phyloP scores from a whole-genome alignment of 2,329 filamentous ascomycete genomes.

The Penicillium sp. region DNA sequence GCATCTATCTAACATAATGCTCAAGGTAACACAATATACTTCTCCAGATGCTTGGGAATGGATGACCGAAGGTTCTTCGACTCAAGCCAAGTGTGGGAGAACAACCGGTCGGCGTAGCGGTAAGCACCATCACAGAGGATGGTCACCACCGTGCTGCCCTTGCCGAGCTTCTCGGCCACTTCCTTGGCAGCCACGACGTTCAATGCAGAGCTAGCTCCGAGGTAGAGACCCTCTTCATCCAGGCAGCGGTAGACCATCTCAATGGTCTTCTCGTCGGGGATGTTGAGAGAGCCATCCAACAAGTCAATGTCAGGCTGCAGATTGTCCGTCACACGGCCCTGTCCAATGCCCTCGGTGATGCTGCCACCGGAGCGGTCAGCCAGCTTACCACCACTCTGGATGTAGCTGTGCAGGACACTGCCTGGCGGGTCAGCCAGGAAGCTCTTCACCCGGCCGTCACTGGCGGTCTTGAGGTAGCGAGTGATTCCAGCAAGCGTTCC shows the following conservation, averaged over 20 bases:
- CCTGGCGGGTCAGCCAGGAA: constrained; percentile 95
- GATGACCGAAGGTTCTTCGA: constrained; percentile 81
- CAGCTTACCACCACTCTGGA: constrained; percentile 81
- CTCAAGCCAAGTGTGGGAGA: constrained; percentile 88
- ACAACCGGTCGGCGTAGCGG: constrained; percentile 90
- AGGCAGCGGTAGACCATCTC: constrained; percentile 97
- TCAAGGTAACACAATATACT: constrained; percentile 90
- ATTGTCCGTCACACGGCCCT: constrained; percentile 96
- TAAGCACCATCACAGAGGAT: constrained; percentile 97
- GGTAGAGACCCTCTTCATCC: constrained; percentile 93
- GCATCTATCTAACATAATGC: neutral
- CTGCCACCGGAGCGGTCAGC: constrained; percentile 81
- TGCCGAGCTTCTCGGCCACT: constrained; percentile 86
- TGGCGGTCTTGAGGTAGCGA: constrained; percentile 83
- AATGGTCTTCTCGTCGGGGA: constrained; percentile 92
- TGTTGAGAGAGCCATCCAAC: constrained; percentile 81
- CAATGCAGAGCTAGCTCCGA: constrained; percentile 89
- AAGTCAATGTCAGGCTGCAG: constrained; percentile 81
- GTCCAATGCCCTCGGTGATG: constrained; percentile 97
- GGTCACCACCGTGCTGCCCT: constrained; percentile 89
- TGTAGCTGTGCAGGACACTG: constrained; percentile 90
- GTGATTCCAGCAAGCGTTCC: constrained; percentile 91
- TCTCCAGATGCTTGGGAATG: constrained; percentile 83
- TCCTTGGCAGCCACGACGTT: constrained; percentile 97
- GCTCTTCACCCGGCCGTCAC: constrained; percentile 77